Evolutionary conservation across 1,139 yeast species (phyloP).

Genomic region (Nakaseomyces delphensis): DNA sequence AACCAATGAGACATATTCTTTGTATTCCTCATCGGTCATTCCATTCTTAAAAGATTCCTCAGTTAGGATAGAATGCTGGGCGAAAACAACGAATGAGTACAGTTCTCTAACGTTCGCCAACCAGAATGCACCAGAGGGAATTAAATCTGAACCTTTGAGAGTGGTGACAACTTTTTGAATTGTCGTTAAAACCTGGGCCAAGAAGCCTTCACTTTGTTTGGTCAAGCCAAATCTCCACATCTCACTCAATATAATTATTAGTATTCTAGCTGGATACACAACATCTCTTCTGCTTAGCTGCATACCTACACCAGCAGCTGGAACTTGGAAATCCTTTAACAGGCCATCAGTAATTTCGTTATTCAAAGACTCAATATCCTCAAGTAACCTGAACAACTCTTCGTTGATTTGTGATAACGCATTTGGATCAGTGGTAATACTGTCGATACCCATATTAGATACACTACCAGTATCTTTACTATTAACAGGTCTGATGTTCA

Average conservation of each 20-base stretch:
- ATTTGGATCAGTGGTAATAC: conserved; percentile 42
- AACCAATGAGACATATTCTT: conserved; percentile 81
- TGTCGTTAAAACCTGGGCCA: conserved; percentile 82
- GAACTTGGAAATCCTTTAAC: conserved; percentile 80
- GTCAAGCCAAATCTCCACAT: conserved; percentile 98
- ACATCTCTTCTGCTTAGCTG: conserved; percentile 85
- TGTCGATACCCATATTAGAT: conserved; percentile 32
- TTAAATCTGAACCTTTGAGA: conserved; percentile 75
- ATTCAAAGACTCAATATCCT: conserved; percentile 72
- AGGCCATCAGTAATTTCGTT: conserved; percentile 83
- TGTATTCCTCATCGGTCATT: conserved; percentile 85
- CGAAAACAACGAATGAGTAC: conserved; percentile 88
- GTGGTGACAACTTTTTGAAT: conserved; percentile 71
- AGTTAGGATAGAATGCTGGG: conserved; percentile 79
- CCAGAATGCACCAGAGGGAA: conserved; percentile 97
- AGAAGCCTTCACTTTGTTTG: conserved; percentile 80
- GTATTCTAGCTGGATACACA: conserved; percentile 90
- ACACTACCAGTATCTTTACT: conserved; percentile 9
- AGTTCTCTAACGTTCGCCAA: conserved; percentile 92
- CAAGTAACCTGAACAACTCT: conserved; percentile 61
- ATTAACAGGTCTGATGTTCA: conserved; percentile 14
- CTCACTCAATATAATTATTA: conserved; percentile 84
- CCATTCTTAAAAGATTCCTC: conserved; percentile 73
- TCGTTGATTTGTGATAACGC: conserved; percentile 51
- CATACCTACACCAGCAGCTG: conserved; percentile 75